Evolutionary conservation across 805 yeast genomes (phyloP).

Genomic region (Candida vartiovaarae): DNA sequence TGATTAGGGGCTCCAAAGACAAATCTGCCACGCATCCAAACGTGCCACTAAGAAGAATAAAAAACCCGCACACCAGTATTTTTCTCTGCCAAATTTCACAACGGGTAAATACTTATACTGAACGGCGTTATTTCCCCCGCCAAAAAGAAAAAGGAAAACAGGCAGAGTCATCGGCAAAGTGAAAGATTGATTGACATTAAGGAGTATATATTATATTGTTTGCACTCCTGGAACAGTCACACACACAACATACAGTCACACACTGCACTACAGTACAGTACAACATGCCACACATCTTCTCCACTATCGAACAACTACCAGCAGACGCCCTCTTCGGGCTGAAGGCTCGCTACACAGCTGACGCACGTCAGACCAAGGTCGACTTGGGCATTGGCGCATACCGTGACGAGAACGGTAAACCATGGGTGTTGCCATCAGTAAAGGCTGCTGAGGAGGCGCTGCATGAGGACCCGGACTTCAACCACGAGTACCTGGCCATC

Average conservation of each 20-base stretch:
- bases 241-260: no score
- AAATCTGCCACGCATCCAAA: no score
- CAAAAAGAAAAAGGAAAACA: no score
- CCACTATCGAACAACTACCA: conserved; percentile 57
- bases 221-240: background rate
- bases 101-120: no score
- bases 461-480: conserved; percentile 50
- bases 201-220: no score
- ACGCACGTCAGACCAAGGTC: conserved; percentile 58
- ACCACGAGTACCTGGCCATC: conserved; percentile 88
- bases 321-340: conserved; percentile 85
- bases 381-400: conserved; percentile 84
- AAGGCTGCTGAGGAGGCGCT: conserved; percentile 59
- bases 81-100: no score
- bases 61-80: no score
- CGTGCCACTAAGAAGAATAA: no score
- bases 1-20: no score
- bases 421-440: conserved; percentile 69
- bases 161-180: background rate
- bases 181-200: no score
- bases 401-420: conserved; percentile 61
- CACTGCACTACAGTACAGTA: background rate
- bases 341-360: conserved; percentile 57
- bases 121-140: no score
- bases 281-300: conserved; percentile 28